phyloP scores from a whole-genome alignment of 768 basidiomycete genomes.

The Amanita rubescens region DNA sequence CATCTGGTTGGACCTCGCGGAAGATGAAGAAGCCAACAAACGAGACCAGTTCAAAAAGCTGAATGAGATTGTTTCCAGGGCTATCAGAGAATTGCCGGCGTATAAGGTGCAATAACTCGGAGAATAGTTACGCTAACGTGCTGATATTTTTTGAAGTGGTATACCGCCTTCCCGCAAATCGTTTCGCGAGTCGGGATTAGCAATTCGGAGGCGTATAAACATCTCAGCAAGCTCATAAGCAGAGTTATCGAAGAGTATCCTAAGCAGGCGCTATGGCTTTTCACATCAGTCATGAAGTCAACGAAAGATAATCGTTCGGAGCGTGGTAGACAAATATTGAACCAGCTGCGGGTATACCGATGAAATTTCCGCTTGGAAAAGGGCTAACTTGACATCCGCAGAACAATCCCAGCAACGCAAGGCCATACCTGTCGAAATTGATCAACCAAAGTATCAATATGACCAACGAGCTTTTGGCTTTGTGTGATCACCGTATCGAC shows the following conservation, averaged over 20 bases:
- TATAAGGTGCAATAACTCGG: slow-evolving; percentile 56
- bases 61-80: slow-evolving; percentile 45
- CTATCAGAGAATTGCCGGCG: slow-evolving; percentile 55
- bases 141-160: slow-evolving; percentile 56
- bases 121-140: background rate
- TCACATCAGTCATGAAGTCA: slow-evolving; percentile 83
- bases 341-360: slow-evolving; percentile 46
- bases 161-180: slow-evolving; percentile 93
- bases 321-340: slow-evolving; percentile 53
- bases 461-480: slow-evolving; percentile 59
- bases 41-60: slow-evolving; percentile 45
- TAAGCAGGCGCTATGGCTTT: slow-evolving; percentile 89
- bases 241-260: slow-evolving; percentile 78
- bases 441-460: slow-evolving; percentile 50
- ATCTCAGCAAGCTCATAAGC: slow-evolving; percentile 60
- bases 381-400: slow-evolving; percentile 16
- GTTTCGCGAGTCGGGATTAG: slow-evolving; percentile 86
- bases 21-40: slow-evolving; percentile 29
- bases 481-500: slow-evolving; percentile 53
- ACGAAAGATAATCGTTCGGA: slow-evolving; percentile 52
- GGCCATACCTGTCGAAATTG: slow-evolving; percentile 37
- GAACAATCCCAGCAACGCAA: slow-evolving; percentile 38
- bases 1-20: slow-evolving; percentile 91
- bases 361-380: background rate
- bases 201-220: slow-evolving; percentile 49